Evolutionary conservation across 2,329 filamentous ascomycete species (phyloP), one percentile per base, ranked within the genome.

Genomic region (Sporothrix euskadiensis): DNA sequence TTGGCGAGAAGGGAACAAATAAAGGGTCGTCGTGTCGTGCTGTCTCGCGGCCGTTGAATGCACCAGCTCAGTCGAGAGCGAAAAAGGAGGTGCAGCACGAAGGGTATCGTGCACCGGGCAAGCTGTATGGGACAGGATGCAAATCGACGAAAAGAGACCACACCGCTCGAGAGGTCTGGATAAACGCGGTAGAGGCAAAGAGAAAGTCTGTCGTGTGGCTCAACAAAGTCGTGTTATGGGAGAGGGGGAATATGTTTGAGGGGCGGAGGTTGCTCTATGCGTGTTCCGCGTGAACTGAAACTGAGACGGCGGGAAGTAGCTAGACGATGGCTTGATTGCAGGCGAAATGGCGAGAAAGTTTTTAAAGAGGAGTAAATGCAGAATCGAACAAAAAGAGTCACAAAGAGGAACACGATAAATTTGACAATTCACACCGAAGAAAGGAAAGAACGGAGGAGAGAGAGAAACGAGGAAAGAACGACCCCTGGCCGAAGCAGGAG

Each of bases 271-370:
- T 35, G 63, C 30, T 39, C 52, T 59, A 49, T 61, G 63, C 41
- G 54, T 69, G 71, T 69, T 63, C 71, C 69, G 73, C 73, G 41
- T 65, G 63, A 44, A 72, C 32, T 72, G 73, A 74, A 74, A 74
- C 73, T 30, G 65, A 66, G 65, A 72, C 65, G 56, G 35, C 32
- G 72, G 59, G 44, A n/a, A 59, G 68, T 41, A 22, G 26, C 61
- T 57, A 57, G 68, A 57, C 26, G 49, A 59, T 61, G 59, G 59
- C 26, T 49, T 41, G 59, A 71, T 19, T 32, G 9, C 16, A 41
- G 35, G 41, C 26, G 16, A 22, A 30, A 47, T 30, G 61, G 41
- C 14, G 61, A 47, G 63, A 73, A 44, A 10, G 3, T 12, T 30
- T 8, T 26, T 7, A 69, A 32, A 65, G 32, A 30, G 19, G 14